phyloP scores from a whole-genome alignment of 306 rosid genomes.

The Styphnolobium japonicum region DNA sequence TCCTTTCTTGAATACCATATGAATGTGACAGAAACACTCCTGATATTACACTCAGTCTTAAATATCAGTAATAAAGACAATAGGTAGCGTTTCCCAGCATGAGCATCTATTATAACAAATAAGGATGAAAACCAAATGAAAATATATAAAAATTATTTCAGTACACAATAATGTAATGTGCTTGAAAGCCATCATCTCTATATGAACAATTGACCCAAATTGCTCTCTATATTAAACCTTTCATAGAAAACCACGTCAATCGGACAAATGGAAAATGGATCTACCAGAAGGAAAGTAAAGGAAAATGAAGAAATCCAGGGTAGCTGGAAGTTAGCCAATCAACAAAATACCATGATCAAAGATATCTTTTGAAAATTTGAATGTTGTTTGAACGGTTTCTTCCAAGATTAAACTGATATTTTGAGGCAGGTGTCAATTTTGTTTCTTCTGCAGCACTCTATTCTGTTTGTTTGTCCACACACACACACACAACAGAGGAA shows the following conservation, averaged over 20 bases:
- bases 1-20: conserved; percentile 15
- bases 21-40: neutral
- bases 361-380: neutral
- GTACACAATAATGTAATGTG: neutral
- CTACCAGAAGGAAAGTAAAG: too few species aligned
- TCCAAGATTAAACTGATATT: too few species aligned
- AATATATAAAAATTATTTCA: neutral
- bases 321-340: neutral
- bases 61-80: neutral
- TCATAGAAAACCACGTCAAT: too few species aligned
- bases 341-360: neutral
- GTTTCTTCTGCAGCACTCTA: too few species aligned
- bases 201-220: neutral
- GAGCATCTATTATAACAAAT: neutral
- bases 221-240: neutral
- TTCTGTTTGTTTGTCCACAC: too few species aligned
- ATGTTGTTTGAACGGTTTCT: neutral
- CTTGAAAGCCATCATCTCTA: neutral
- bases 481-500: too few species aligned
- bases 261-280: too few species aligned
- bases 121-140: neutral
- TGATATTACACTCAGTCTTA: neutral
- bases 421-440: too few species aligned
- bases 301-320: too few species aligned
- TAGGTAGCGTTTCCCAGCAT: neutral